phyloP scores from a whole-genome alignment of 495 filamentous ascomycete species.

The Cladorrhinum samala region DNA sequence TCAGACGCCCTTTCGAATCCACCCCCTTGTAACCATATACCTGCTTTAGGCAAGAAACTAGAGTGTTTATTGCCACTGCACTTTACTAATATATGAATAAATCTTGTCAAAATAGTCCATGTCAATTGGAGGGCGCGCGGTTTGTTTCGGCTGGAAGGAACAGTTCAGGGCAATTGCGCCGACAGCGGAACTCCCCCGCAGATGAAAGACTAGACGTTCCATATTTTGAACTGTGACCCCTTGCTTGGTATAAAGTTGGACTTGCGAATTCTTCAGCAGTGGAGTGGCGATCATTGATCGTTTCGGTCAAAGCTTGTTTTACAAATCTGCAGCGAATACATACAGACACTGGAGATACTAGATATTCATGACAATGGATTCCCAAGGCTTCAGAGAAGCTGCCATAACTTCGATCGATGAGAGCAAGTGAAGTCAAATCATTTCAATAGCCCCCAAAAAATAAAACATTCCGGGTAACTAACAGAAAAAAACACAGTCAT shows the following conservation, averaged over 20 bases:
- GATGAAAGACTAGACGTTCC: too few relatives aligned
- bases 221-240: too few relatives aligned
- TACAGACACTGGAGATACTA: too few relatives aligned
- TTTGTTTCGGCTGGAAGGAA: too few relatives aligned
- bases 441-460: constrained; percentile 3
- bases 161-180: not conserved
- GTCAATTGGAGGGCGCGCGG: not conserved
- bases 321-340: too few relatives aligned
- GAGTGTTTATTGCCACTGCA: not conserved
- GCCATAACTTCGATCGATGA: constrained; percentile 80
- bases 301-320: too few relatives aligned
- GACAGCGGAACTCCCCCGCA: not conserved
- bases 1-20: not conserved
- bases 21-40: not conserved
- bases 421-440: constrained; percentile 49
- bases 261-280: too few relatives aligned
- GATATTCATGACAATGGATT: constrained; percentile 85
- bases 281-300: too few relatives aligned
- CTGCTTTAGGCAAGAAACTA: not conserved
- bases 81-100: not conserved
- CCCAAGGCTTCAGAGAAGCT: constrained; percentile 71
- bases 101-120: not conserved
- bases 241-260: not conserved
- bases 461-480: constrained; percentile 3
- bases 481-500: too few relatives aligned